A percentile compares a stretch with the other conserved stretches of the same genome.
Evolutionary conservation across 2,329 filamentous ascomycete species (phyloP).

Genomic region (Aspergillus sclerotialis): DNA sequence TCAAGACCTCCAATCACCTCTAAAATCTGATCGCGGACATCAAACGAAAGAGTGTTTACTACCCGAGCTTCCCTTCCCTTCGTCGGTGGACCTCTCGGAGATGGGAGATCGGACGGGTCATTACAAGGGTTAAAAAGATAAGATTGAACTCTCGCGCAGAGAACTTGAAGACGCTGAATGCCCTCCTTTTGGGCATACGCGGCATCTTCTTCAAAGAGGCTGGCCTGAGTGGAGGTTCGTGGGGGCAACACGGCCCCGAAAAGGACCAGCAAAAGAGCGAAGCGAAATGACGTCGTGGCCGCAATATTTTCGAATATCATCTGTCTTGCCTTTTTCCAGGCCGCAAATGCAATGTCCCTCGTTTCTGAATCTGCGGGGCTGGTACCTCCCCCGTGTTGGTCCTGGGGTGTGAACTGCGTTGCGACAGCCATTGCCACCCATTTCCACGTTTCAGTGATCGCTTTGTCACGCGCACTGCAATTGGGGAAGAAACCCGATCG

Average conservation of each 20-base stretch:
- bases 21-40: too few species aligned
- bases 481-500: not conserved
- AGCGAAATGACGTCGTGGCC: conserved; percentile 2
- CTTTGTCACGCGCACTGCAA: conserved; percentile 1
- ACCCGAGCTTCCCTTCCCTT: too few species aligned
- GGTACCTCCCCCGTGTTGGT: not conserved
- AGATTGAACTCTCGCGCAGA: not conserved
- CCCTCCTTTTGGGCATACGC: conserved; percentile 1
- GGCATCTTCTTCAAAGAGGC: not conserved
- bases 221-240: not conserved
- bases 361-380: not conserved
- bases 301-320: conserved; percentile 7
- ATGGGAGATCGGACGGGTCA: not conserved
- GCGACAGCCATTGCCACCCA: conserved; percentile 9
- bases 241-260: not conserved
- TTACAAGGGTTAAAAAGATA: not conserved
- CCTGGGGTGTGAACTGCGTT: conserved; percentile 6
- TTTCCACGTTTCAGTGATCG: conserved; percentile 7
- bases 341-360: conserved; percentile 4
- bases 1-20: too few species aligned
- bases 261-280: conserved; percentile 1
- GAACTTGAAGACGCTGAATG: not conserved
- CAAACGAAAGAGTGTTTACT: too few species aligned
- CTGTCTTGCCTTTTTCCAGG: conserved; percentile 8
- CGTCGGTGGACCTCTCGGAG: too few species aligned